These are phyloP conservation scores for Dactylis glomerata DNA, from an alignment of 176 grass and related monocot species.

Conservation along the genomic window DNA sequence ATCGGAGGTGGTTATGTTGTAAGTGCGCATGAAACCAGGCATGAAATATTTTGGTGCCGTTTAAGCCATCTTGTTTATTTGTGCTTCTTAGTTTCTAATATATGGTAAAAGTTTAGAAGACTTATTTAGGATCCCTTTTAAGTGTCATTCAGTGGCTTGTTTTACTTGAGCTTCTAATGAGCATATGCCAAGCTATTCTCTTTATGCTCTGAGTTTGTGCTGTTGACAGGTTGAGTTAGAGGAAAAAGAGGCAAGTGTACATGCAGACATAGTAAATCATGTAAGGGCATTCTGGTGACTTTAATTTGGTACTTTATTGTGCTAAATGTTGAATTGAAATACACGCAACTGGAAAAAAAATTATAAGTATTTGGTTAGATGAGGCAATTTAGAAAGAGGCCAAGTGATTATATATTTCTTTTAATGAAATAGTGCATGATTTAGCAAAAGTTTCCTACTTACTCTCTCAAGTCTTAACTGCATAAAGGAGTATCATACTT, in stretches of 20 bases:
- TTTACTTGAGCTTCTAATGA: background rate
- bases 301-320: background rate
- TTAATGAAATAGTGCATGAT: background rate
- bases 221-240: conserved; percentile 66
- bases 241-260: conserved; percentile 61
- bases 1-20: background rate
- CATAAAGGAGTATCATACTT: background rate
- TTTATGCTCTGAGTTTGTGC: conserved; percentile 22
- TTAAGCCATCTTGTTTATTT: conserved; percentile 12
- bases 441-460: conserved; percentile 18
- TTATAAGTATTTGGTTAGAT: conserved; percentile 19
- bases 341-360: background rate
- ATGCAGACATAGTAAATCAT: conserved; percentile 72
- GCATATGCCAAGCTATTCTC: background rate
- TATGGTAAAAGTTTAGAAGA: background rate
- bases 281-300: conserved; percentile 45
- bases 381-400: conserved; percentile 2
- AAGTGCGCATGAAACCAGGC: background rate
- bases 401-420: background rate
- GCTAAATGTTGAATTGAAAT: conserved; percentile 23
- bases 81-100: conserved; percentile 16
- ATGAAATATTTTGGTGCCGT: background rate
- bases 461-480: background rate
- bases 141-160: background rate
- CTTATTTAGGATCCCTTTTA: background rate